A percentile compares a stretch with the other conserved stretches of the same genome.
phyloP scores from a whole-genome alignment of 2,329 filamentous ascomycete species.

The Pseudomassariella vexata region DNA sequence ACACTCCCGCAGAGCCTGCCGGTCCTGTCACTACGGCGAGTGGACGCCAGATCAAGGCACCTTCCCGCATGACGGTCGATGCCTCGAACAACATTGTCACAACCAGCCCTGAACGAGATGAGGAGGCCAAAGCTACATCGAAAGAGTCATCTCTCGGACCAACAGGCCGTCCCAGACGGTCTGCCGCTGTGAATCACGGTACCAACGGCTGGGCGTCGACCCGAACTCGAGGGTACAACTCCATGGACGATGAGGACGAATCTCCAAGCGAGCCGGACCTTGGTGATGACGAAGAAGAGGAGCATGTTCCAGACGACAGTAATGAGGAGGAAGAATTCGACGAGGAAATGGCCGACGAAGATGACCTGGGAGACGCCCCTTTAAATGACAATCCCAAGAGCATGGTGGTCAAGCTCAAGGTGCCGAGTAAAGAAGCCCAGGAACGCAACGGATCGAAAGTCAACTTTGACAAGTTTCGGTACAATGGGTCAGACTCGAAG shows the following conservation, averaged over 20 bases:
- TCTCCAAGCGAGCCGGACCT: conserved; percentile 34
- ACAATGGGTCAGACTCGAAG: conserved; percentile 17
- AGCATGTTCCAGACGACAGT: conserved; percentile 55
- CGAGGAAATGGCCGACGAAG: conserved; percentile 50
- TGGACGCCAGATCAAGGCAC: conserved; percentile 75
- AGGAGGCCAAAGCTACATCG: conserved; percentile 25
- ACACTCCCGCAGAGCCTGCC: conserved; percentile 63
- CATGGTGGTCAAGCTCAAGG: conserved; percentile 68
- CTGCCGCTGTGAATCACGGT: conserved; percentile 42
- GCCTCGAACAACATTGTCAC: conserved; percentile 39
- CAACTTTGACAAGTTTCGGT: conserved; percentile 23
- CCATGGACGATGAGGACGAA: conserved; percentile 43
- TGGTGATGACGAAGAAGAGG: conserved; percentile 65
- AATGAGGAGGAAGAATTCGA: conserved; percentile 54
- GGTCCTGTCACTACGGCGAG: conserved; percentile 70
- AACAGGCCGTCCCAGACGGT: conserved; percentile 43
- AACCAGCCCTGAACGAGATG: conserved; percentile 29
- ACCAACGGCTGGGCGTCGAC: conserved; percentile 41
- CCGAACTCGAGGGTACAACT: conserved; percentile 47
- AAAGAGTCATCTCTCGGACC: conserved; percentile 34
- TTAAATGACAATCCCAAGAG: conserved; percentile 46
- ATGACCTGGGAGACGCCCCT: too few species aligned
- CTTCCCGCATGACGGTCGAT: conserved; percentile 60
- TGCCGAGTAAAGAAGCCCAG: conserved; percentile 33
- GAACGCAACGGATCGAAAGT: conserved; percentile 28